Base-by-base conservation (phyloP, 768 basidiomycete species). In the Ephemerocybe angulata region DNA sequence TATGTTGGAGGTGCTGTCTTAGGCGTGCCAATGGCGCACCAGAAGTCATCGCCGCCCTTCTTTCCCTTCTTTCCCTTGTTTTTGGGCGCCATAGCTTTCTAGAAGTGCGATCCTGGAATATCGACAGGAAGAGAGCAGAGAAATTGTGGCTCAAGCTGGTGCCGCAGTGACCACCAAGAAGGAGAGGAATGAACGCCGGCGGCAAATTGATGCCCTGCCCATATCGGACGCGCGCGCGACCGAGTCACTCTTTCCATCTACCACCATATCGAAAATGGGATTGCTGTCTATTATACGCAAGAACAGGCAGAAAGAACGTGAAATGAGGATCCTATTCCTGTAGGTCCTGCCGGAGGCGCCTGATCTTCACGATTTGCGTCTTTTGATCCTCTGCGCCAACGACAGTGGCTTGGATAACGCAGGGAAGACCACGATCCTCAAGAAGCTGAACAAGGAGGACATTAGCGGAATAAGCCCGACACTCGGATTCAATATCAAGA, bases 401-500 rank as follows among this genome's bases (percentile, higher is more conserved):
- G 29, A 28, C 66, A 98, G 96, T 41, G 96, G 97, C 8, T 84
- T 99, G 15, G 97, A 98, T 70, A 98, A 99, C 66, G 97, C 96
- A 1, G 97, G 97, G 51, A 98, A 99, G 77, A 98, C 97, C 1
- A 99, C 96, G 2, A 97, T 98, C 60, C 72, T 98, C 55, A 98
- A 98, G 76, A 92, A 90, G 69, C 78, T 98, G 58, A 95, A 90
- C 58, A 88, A 86, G 21, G 96, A 98, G 72, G 90, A 96, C 70
- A 93, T 96, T 61, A 79, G 78, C 63, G 81, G 78, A 50, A 85
- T 98, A 53, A 92, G 88, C 64, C 97, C 97, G 1, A 98, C 97
- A 10, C 76, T 99, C 13, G 97, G 97, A 11, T 99, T 99, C 80
- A 97, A 98, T 70, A 99, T 98, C 79, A 96, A 95, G 78, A 97